These are phyloP conservation scores for Penicillium mononematosum DNA, from an alignment of 495 filamentous ascomycete genomes.

Conservation along the genomic window DNA sequence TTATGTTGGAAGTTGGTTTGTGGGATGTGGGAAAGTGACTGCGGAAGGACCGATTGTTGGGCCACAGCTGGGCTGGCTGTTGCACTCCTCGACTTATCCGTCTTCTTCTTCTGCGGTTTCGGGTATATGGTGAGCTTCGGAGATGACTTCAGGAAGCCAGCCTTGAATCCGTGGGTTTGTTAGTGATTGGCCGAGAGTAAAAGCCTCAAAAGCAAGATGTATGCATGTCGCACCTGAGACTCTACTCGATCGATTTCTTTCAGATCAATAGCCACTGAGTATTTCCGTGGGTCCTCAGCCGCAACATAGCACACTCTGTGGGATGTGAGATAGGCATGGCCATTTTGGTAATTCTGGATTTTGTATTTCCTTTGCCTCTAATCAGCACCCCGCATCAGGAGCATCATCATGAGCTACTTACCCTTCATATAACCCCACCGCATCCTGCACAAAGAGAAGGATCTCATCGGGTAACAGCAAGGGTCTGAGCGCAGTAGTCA, in stretches of 20 bases:
- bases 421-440: conserved; percentile 97
- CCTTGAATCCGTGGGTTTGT: conserved; percentile 46
- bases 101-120: conserved; percentile 62
- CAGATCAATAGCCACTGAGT: conserved; percentile 80
- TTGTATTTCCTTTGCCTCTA: conserved; percentile 74
- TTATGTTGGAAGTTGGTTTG: conserved; percentile 22
- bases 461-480: conserved; percentile 85
- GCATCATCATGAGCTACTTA: conserved; percentile 45
- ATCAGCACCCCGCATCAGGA: conserved; percentile 11
- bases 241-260: conserved; percentile 90
- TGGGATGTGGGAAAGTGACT: conserved; percentile 29
- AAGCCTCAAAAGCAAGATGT: neutral
- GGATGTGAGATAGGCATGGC: conserved; percentile 92
- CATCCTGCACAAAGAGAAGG: conserved; percentile 92
- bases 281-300: conserved; percentile 78
- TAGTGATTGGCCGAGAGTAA: neutral
- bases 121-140: conserved; percentile 87
- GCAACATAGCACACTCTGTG: conserved; percentile 95
- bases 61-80: conserved; percentile 37
- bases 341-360: conserved; percentile 89
- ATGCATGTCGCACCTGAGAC: conserved; percentile 65
- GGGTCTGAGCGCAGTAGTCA: conserved; percentile 93
- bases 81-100: conserved; percentile 34
- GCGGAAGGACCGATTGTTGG: conserved; percentile 21
- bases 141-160: conserved; percentile 92